These are phyloP conservation scores for Fusarium irregulare DNA, from an alignment of 2,329 filamentous ascomycete genomes.

Conservation along the genomic window DNA sequence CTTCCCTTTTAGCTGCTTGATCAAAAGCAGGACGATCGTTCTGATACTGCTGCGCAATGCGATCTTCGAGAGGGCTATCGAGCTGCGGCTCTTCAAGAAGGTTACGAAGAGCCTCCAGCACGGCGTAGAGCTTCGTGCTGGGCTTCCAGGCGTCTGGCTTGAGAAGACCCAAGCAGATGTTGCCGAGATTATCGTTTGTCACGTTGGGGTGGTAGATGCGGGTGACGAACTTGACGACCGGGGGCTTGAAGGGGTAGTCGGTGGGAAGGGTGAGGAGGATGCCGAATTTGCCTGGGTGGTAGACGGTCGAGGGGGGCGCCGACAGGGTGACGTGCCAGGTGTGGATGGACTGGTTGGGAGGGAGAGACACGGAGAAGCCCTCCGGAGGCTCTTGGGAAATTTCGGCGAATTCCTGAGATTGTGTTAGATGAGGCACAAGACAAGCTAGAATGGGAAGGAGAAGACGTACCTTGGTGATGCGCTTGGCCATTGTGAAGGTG, in stretches of 20 bases:
- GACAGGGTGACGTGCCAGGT: constrained; percentile 63
- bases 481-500: constrained; percentile 55
- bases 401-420: constrained; percentile 63
- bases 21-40: constrained; percentile 76
- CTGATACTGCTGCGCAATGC: constrained; percentile 87
- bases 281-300: constrained; percentile 77
- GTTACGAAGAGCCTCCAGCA: constrained; percentile 80
- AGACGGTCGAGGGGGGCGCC: constrained; percentile 59
- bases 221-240: constrained; percentile 81
- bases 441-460: background rate
- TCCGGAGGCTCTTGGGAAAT: constrained; percentile 60
- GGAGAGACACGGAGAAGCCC: constrained; percentile 61
- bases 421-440: constrained; percentile 14
- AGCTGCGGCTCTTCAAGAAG: constrained; percentile 85
- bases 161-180: constrained; percentile 86
- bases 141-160: constrained; percentile 94
- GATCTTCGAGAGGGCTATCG: constrained; percentile 87
- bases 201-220: constrained; percentile 98
- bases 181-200: constrained; percentile 85
- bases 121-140: constrained; percentile 77
- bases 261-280: constrained; percentile 77
- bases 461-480: constrained; percentile 57
- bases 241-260: constrained; percentile 92
- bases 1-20: constrained; percentile 79
- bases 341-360: constrained; percentile 61